Percentiles rank a stretch among this genome's conserved stretches.
These are phyloP conservation scores for Cicer chorassanicum DNA, from an alignment of 306 rosid genomes.

Conservation along the genomic window DNA sequence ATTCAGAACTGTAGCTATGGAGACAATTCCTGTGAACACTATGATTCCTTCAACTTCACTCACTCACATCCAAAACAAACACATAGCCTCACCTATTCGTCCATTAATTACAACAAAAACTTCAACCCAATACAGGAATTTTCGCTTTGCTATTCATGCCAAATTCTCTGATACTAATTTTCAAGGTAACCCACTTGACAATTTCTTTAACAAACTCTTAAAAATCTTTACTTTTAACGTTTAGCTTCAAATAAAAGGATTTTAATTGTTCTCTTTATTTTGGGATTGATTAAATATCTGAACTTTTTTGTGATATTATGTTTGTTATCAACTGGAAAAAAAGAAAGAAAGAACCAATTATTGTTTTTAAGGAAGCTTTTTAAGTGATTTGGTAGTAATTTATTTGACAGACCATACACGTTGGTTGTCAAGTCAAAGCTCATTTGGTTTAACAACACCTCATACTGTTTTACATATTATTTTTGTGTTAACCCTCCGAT, in stretches of 20 bases:
- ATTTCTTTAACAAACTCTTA: background rate
- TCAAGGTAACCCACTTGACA: conserved; percentile 54
- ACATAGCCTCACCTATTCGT: background rate
- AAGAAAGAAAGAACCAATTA: background rate
- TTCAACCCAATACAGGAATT: conserved; percentile 36
- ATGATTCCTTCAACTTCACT: conserved; percentile 49
- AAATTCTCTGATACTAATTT: conserved; percentile 52
- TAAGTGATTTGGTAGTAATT: background rate
- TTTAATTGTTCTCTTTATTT: background rate
- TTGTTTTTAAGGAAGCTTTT: background rate
- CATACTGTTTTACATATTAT: background rate
- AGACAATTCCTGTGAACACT: conserved; percentile 49
- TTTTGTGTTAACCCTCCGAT: too few species aligned
- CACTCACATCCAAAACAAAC: conserved; percentile 22
- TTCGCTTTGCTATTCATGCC: conserved; percentile 48
- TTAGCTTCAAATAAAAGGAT: background rate
- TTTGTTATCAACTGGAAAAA: background rate
- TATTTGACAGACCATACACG: background rate
- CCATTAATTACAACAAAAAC: conserved; percentile 3
- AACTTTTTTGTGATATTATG: conserved; percentile 5
- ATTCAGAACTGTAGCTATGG: conserved; percentile 48
- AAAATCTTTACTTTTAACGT: conserved; percentile 19
- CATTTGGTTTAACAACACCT: conserved; percentile 15
- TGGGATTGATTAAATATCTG: conserved; percentile 4
- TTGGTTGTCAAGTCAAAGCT: background rate